Base-by-base conservation (phyloP, 352 stramenopile genomes). In the Globisporangium radiosum region DNA sequence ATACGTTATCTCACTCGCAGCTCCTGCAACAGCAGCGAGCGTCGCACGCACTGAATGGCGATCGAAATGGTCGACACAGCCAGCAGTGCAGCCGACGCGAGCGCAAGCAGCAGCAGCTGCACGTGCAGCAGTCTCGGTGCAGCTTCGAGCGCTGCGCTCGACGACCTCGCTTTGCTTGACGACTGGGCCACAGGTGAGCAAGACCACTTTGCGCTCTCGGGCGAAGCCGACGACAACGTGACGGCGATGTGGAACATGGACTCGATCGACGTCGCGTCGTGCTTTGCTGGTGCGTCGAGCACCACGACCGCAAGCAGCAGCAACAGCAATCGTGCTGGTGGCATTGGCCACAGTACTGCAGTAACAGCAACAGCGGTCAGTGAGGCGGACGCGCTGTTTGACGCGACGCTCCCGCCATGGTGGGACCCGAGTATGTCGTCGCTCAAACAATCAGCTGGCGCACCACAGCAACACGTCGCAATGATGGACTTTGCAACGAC, bases 191-290 rank as follows among this genome's bases (percentile, higher is more conserved):
- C 64, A 7, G 60, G 58, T 19, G 64, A 74, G 10, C 33, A 56
- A 33, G 60, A 60, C 17, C 45, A 62, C 14, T 17, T 57, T 44
- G 40, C 42, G 36, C 47, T 58, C 60, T 50, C 45, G 10, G 39
- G 39, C 25, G 66, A 70, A 38, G 60, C 52, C 11, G 67, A 72
- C 56, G 70, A 76, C 45, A 64, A 57, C 52, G 66, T 66, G 60
- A 44, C 51, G 37, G 57, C 57, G 17, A 59, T 72, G 40, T 76
- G 63, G 70, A 55, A 65, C 17, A 62, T 66, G 48, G 63, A 74
- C 60, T 70, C 69, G 63, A 56, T 62, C 15, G 66, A 67, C 39
- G 58, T 62, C n/a, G 54, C 49, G 48, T 58, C 60, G 4, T 52
- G 38, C 40, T 62, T 19, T 51, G 63, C 53, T 52, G 70, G 51